phyloP scores from a whole-genome alignment of 768 basidiomycete species.

The Podaxis sp. region DNA sequence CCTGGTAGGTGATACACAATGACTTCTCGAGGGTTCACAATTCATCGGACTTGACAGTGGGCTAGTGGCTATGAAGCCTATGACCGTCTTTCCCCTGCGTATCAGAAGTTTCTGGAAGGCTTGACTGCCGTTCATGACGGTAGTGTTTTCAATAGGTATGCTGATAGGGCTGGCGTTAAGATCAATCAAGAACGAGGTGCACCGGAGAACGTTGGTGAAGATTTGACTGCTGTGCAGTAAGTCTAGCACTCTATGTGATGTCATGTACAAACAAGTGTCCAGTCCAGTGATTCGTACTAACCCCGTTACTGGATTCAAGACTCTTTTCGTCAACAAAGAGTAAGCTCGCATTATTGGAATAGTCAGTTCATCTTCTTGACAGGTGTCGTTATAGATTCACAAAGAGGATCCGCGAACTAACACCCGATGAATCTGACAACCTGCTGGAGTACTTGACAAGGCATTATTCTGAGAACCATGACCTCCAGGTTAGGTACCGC shows the following conservation, averaged over 20 bases:
- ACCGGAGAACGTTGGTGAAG: conserved; percentile 49
- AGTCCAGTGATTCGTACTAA: conserved; percentile 55
- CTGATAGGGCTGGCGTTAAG: conserved; percentile 12
- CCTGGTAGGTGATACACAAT: conserved; percentile 32
- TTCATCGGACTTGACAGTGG: background rate
- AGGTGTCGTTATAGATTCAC: conserved; percentile 44
- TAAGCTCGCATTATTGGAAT: conserved; percentile 18
- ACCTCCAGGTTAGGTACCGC: conserved; percentile 52
- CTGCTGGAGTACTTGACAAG: conserved; percentile 48
- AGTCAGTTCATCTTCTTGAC: background rate
- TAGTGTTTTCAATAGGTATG: background rate
- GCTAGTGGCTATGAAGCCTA: conserved; percentile 60
- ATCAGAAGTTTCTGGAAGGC: conserved; percentile 54
- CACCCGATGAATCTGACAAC: conserved; percentile 51
- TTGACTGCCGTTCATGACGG: conserved; percentile 55
- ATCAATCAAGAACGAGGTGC: conserved; percentile 41
- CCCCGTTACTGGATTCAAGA: conserved; percentile 61
- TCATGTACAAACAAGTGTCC: background rate
- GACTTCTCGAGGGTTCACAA: background rate
- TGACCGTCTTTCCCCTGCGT: conserved; percentile 57
- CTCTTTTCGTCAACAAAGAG: conserved; percentile 54
- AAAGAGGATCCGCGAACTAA: conserved; percentile 51
- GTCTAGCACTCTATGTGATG: conserved; percentile 10
- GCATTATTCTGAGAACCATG: conserved; percentile 58
- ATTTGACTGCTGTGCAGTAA: conserved; percentile 52